Evolutionary conservation across 768 basidiomycete genomes (phyloP).

Genomic region (Rhodotorula diobovata): DNA sequence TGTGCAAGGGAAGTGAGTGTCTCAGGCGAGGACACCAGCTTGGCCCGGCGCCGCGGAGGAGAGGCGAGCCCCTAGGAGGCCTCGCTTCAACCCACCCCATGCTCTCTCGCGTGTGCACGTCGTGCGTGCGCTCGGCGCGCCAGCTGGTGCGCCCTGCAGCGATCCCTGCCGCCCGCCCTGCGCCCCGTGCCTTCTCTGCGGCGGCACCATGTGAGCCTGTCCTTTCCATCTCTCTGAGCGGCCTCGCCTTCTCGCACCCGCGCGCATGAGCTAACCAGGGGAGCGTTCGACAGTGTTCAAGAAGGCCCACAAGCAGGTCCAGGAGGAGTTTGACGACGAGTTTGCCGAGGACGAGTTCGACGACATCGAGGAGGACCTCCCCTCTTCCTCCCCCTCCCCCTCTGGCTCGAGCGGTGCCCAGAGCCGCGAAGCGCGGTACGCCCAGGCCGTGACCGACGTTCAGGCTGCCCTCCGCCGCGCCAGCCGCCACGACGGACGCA

Average conservation of each 20-base stretch:
- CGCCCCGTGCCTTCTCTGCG: conserved; percentile 3
- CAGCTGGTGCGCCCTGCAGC: neutral
- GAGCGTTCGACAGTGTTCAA: neutral
- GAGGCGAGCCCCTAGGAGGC: no score
- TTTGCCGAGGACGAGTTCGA: conserved; percentile 14
- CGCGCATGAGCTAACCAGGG: neutral
- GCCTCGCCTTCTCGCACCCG: neutral
- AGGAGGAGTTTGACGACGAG: conserved; percentile 25
- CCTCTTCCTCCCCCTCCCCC: neutral
- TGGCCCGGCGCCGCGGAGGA: neutral
- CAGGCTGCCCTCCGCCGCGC: neutral
- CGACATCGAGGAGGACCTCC: neutral
- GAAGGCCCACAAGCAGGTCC: conserved; percentile 1
- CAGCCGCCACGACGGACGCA: neutral
- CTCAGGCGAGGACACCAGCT: neutral
- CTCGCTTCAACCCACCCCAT: neutral
- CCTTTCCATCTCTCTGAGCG: neutral
- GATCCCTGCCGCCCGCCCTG: neutral
- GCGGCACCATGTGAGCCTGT: neutral
- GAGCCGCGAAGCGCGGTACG: neutral
- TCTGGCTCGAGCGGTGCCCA: neutral
- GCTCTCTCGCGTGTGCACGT: conserved; percentile 7
- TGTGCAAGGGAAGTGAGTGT: neutral
- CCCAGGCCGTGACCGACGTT: neutral
- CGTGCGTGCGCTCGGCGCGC: conserved; percentile 2